Evolutionary conservation across 169 alveolate species (phyloP).

Genomic region (Blepharisma undulans): DNA sequence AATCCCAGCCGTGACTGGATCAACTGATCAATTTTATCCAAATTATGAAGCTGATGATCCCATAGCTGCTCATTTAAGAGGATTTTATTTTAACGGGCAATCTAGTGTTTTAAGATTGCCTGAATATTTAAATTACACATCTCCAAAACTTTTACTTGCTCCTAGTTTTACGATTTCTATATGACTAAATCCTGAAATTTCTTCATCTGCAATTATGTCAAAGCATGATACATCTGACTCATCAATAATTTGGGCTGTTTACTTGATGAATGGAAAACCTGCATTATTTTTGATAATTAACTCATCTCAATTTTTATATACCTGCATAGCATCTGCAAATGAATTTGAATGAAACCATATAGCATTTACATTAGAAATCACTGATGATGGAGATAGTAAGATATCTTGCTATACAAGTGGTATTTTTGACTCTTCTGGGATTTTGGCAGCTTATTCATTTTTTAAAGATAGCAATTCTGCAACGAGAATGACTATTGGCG

Average conservation of each 20-base stretch:
- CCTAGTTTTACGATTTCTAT: background rate
- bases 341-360: background rate
- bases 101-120: background rate
- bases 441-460: too few relatives aligned
- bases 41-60: background rate
- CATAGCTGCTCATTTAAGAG: background rate
- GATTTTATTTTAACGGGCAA: background rate
- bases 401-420: background rate
- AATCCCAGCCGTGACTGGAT: conserved; percentile 25
- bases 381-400: background rate
- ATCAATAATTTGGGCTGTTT: too few relatives aligned
- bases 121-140: background rate
- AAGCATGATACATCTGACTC: too few relatives aligned
- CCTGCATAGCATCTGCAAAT: too few relatives aligned
- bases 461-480: too few relatives aligned
- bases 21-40: background rate
- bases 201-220: too few relatives aligned
- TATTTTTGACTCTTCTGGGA: background rate
- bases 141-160: background rate
- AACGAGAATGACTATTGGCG: too few relatives aligned
- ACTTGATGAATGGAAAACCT: too few relatives aligned
- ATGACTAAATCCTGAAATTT: background rate
- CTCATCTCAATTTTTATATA: too few relatives aligned
- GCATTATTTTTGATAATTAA: too few relatives aligned
- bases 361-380: background rate